Base-by-base conservation (phyloP, 192 early-diverging fungal genomes). In the Coemansia sp. region DNA sequence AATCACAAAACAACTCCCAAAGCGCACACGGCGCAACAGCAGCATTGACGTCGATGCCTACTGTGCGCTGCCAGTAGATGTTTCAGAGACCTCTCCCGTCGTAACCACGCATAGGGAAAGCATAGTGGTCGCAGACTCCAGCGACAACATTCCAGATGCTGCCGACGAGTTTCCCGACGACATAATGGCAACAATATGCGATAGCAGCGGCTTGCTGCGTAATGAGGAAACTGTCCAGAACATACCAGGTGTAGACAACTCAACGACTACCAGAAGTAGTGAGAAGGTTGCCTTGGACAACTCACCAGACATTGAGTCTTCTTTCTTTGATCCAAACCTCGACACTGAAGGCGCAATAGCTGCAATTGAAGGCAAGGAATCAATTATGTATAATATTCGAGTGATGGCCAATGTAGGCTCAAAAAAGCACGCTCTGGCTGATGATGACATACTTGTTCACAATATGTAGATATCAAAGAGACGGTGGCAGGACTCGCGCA, bases 271-370 rank as follows among this genome's bases (percentile, higher is more conserved):
- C 19, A 5, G n/a, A n/a, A n/a, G n/a, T n/a, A n/a, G 15, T 52
- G 62, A 23, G 3, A 48, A 2, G 2, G 22, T 0, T 1, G 22
- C 5, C 2, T 8, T 9, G 8, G 3, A 22, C 19, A 48, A 1
- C 13, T 5, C 23, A 25, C 7, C 23, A 25, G 23, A 8, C 14
- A 48, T 23, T 6, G 45, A 48, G 2, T 6, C 6, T 22, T 20
- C 13, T 14, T 48, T 6, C 23, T 74, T 74, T 61, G 66, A 74
- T 22, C 34, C 57, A 1, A 61, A 55, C 9, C 59, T 75, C 4
- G 57, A 42, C 17, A 55, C 58, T 3, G 30, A 68, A 2, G 36
- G 27, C 4, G 67, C 73, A 9, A 58, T 75, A 2, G 59, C 37
- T 4, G 30, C 42, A 9, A 69, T 75, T 34, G 48, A 59, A 34